phyloP scores from a whole-genome alignment of 1,139 yeast species.

The Lodderomyces metapsilosis region DNA sequence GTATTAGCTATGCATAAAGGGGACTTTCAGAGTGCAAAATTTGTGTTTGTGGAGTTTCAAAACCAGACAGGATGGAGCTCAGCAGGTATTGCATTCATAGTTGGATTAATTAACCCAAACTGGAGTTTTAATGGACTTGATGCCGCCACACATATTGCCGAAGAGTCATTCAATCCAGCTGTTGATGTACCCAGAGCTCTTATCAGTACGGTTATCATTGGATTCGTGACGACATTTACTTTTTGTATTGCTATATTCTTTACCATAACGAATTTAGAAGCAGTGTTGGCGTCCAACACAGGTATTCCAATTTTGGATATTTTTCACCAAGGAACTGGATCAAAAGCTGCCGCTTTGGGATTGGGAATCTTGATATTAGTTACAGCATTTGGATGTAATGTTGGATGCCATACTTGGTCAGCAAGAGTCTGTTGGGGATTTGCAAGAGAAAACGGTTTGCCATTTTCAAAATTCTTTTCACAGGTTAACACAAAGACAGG shows the following conservation, averaged over 20 bases:
- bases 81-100: constrained; percentile 60
- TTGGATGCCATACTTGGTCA: constrained; percentile 75
- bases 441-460: constrained; percentile 59
- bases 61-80: constrained; percentile 68
- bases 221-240: constrained; percentile 59
- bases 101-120: constrained; percentile 67
- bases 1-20: constrained; percentile 54
- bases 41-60: constrained; percentile 61
- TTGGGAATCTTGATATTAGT: constrained; percentile 56
- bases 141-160: constrained; percentile 71
- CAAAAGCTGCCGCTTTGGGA: constrained; percentile 57
- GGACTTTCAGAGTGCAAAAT: constrained; percentile 52
- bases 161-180: constrained; percentile 60
- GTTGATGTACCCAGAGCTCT: constrained; percentile 62
- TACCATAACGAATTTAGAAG: constrained; percentile 51
- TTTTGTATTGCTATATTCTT: constrained; percentile 65
- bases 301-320: constrained; percentile 66
- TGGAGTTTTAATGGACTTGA: constrained; percentile 72
- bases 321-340: constrained; percentile 55
- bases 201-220: constrained; percentile 64
- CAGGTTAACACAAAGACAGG: constrained; percentile 29
- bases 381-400: constrained; percentile 69
- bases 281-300: constrained; percentile 44
- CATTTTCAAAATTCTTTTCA: constrained; percentile 36
- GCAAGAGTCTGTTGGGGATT: constrained; percentile 77